Evolutionary conservation across 257 asterid genomes (phyloP).

Genomic region (Petunia secreta): DNA sequence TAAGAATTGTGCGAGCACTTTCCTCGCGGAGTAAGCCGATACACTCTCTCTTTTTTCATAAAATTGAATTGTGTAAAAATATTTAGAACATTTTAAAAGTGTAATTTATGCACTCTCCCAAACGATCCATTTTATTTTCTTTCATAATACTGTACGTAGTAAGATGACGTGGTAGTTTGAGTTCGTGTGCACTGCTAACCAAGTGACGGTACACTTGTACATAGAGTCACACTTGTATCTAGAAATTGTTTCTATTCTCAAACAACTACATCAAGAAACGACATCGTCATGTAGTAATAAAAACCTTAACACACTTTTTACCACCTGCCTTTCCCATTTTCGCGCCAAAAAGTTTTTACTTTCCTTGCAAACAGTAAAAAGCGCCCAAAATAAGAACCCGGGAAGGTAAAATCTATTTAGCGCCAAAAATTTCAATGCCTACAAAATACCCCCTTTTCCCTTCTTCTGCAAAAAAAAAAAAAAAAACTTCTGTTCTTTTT

Average conservation of each 20-base stretch:
- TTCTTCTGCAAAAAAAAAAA: not conserved
- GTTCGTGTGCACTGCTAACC: no score
- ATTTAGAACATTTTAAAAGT: no score
- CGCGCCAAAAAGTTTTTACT: conserved; percentile 4
- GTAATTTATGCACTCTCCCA: no score
- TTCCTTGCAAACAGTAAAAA: not conserved
- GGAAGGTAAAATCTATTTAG: conserved; percentile 15
- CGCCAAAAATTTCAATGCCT: conserved; percentile 36
- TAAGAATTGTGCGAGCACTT: no score
- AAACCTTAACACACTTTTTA: not conserved
- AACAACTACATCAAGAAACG: not conserved
- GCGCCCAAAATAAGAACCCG: conserved; percentile 37
- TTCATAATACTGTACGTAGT: no score
- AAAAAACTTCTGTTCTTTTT: not conserved
- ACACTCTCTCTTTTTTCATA: no score
- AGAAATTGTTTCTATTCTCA: not conserved
- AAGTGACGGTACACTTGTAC: no score
- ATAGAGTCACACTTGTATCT: no score
- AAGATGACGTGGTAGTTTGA: no score
- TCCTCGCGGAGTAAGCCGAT: no score
- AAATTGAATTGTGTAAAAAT: no score
- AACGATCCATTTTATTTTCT: no score
- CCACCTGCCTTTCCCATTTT: not conserved
- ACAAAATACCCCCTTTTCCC: not conserved
- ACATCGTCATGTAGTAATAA: not conserved